Base-by-base conservation (phyloP, 345 rosid genomes). In the Citrus maxima region DNA sequence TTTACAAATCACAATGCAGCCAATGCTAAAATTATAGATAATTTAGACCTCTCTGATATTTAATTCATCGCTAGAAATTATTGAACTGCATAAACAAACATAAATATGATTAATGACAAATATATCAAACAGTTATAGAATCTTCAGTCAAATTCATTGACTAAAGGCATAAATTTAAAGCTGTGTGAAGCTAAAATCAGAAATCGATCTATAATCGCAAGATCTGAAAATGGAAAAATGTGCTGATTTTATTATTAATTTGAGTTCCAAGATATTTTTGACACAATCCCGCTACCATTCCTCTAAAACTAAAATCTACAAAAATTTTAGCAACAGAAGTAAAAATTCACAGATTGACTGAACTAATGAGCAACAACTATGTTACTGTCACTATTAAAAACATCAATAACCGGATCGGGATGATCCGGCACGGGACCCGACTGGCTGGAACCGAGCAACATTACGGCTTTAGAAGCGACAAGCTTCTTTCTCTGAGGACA, bases 401-500 rank as follows among this genome's bases (percentile, higher is more conserved):
- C 32, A 49, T 84, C 88, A 37, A 79, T 77, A 10, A 78, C 51
- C 49, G 85, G 82, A 81, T 79, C 82, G 2, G 87, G 78, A 9
- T 76, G 77, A 72, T 64, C 86, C n/a, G 76, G 60, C 22, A 51
- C 72, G 6, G 62, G 70, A 40, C 70, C 86, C 24, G 83, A 59
- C 35, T 72, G 82, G 22, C 71, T 63, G 27, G 87, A 62, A 63
- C 34, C 66, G 1, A 80, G 72, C 25, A 82, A 70, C 81, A 85
- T 18, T n/a, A 81, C 82, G 6, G 82, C 70, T 73, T 84, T 85
- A 22, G 78, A 69, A 4, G 92, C 90, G 1, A 85, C 63, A 28
- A 87, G 83, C 79, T 85, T 89, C 87, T 87, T 89, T 89, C 89
- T 82, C 78, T 77, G 84, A 9, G 74, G 86, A 67, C 86, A 89